Evolutionary conservation across 106 monocot species (phyloP), one percentile per base, ranked within the genome.

Genomic region (Dendrobium nobile): DNA sequence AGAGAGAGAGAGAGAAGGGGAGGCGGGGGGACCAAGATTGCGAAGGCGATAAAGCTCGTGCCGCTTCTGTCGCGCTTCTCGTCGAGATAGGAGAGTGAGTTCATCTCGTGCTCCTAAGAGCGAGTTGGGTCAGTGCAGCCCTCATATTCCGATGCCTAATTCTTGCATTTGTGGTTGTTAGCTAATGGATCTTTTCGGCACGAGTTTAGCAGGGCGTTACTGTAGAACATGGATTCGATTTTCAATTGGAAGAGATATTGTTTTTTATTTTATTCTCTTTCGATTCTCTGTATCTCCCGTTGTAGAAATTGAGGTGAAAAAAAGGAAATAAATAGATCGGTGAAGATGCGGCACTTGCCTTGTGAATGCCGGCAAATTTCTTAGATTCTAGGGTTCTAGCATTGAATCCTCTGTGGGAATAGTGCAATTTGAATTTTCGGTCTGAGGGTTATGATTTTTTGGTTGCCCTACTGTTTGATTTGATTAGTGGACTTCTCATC

Each of bases 11-110:
- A 72, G 72, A 28, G 37, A 4, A 17, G 1, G 70, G 4, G 70
- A 13, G 9, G 74, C n/a, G 41, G 43, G 42, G 43, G 43, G 43
- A 74, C 70, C 31, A 31, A 28, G 70, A 70, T 70, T 33, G 19
- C 74, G 74, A 42, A 41, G 74, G 43, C 74, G 74, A 74, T 74
- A 74, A 74, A 43, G 41, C 20, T 74, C 20, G 18, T 72, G 72
- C 42, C 7, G n/a, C 19, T 22, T 43, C 74, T 74, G 43, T n/a
- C 40, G 20, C 20, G 74, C 74, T 74, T 74, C 20, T 74, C 19
- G 7, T 74, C 74, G 7, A 18, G 42, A 43, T 44, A 18, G 41
- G 19, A 74, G 74, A 19, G 43, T 44, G 74, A 42, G n/a, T 44
- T 74, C n/a, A 41, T 44, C 5, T 44, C 20, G 43, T 22, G 43